phyloP scores from a whole-genome alignment of 78 protist species.

The Emiliania huxleyi region DNA sequence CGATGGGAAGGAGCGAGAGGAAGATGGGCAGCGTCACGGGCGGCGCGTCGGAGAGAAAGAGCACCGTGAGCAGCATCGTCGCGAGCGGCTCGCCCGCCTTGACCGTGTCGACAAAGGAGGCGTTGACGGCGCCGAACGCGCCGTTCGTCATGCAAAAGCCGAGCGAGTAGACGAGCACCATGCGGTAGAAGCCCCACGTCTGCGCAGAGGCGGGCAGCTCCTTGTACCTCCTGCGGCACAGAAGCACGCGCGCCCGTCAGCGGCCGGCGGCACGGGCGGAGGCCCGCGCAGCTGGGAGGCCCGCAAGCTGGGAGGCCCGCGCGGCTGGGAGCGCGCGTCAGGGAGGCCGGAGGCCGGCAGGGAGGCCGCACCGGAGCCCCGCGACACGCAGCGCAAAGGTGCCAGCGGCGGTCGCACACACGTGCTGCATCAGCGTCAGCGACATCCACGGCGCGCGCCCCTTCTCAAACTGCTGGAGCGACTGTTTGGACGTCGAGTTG shows the following conservation, averaged over 20 bases:
- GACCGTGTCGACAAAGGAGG: conserved; percentile 14
- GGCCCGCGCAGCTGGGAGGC: too few species aligned
- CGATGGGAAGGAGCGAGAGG: not conserved
- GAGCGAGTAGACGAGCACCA: not conserved
- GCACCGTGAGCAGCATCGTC: not conserved
- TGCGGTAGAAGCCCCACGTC: not conserved
- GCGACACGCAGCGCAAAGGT: not conserved
- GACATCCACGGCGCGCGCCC: not conserved
- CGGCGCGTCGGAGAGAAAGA: not conserved
- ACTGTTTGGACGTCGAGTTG: not conserved
- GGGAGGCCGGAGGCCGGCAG: not conserved
- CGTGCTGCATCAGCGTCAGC: conserved; percentile 10
- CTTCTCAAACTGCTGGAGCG: not conserved
- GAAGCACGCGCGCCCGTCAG: too few species aligned
- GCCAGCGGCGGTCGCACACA: not conserved
- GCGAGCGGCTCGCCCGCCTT: conserved; percentile 9
- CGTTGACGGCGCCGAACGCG: conserved; percentile 1
- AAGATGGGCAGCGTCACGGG: not conserved
- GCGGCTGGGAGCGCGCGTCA: not conserved
- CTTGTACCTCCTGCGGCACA: not conserved
- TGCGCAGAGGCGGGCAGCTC: not conserved
- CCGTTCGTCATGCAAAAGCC: not conserved
- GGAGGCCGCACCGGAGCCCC: not conserved
- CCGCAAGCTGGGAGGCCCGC: too few species aligned
- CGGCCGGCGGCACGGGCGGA: too few species aligned